phyloP scores from a whole-genome alignment of 345 rosid genomes.

The Salix udensis region DNA sequence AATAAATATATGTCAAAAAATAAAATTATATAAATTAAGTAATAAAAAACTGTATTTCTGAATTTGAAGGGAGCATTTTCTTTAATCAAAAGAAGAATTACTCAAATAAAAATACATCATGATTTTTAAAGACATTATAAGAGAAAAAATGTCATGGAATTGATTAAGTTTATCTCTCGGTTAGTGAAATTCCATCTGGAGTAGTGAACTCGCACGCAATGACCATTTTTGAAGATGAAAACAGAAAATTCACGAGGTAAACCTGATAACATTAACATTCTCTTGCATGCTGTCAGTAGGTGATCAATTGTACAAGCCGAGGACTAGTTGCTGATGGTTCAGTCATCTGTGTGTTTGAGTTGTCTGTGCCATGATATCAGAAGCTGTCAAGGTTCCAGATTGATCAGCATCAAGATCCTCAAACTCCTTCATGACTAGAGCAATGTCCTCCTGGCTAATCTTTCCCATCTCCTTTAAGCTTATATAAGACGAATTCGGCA shows the following conservation, averaged over 20 bases:
- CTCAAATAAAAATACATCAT: too few relatives aligned
- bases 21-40: too few relatives aligned
- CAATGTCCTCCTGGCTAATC: constrained; percentile 65
- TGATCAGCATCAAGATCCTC: constrained; percentile 67
- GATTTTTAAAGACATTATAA: too few relatives aligned
- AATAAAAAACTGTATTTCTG: too few relatives aligned
- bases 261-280: neutral
- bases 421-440: constrained; percentile 57
- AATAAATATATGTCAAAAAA: too few relatives aligned
- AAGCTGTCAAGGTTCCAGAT: constrained; percentile 41
- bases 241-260: neutral
- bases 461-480: constrained; percentile 93
- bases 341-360: constrained; percentile 16
- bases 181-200: too few relatives aligned
- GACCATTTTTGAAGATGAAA: neutral
- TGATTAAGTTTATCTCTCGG: too few relatives aligned
- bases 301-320: neutral
- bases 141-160: too few relatives aligned
- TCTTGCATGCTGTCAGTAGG: neutral
- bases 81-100: too few relatives aligned
- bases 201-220: neutral
- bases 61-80: too few relatives aligned
- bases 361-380: constrained; percentile 39
- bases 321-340: neutral
- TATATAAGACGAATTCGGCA: constrained; percentile 63